Conservation (phyloP, 2,329 filamentous ascomycete genomes). For the Knufia petricola region DNA sequence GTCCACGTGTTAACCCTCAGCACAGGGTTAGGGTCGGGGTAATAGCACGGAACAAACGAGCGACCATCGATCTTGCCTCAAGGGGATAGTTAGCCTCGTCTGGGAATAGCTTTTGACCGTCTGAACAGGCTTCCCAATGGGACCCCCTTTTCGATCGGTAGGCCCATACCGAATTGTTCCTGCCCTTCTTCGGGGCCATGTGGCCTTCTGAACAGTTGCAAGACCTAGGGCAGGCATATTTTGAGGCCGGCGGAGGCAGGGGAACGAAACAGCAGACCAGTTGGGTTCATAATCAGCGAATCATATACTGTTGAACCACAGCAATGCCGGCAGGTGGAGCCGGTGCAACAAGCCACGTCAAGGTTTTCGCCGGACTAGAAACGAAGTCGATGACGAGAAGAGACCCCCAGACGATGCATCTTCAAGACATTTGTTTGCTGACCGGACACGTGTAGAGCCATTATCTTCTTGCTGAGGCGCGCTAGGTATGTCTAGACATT, state of each 20-base stretch:
- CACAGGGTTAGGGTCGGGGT: background rate
- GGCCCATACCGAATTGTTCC: background rate
- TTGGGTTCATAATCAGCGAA: slow-evolving; percentile 7
- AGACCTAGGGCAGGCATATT: background rate
- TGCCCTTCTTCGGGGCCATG: background rate
- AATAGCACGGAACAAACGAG: slow-evolving; percentile 1
- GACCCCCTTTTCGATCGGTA: background rate
- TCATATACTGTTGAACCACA: background rate
- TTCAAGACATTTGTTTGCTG: slow-evolving; percentile 9
- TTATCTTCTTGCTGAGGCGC: background rate
- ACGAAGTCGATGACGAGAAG: background rate
- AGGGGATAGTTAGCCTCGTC: background rate
- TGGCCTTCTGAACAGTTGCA: background rate
- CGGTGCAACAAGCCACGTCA: slow-evolving; percentile 11
- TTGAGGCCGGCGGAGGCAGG: background rate
- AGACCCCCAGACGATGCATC: background rate
- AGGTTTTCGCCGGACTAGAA: slow-evolving; percentile 1
- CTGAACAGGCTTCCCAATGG: background rate
- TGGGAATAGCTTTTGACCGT: background rate
- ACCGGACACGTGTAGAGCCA: slow-evolving; percentile 9
- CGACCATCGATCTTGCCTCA: background rate
- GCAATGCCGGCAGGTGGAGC: background rate
- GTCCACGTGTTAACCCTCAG: background rate
- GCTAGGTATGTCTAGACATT: background rate
- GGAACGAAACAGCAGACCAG: slow-evolving; percentile 3